Base-by-base conservation (phyloP, 2,329 filamentous ascomycete species). In the Chrysoporthe cubensis region DNA sequence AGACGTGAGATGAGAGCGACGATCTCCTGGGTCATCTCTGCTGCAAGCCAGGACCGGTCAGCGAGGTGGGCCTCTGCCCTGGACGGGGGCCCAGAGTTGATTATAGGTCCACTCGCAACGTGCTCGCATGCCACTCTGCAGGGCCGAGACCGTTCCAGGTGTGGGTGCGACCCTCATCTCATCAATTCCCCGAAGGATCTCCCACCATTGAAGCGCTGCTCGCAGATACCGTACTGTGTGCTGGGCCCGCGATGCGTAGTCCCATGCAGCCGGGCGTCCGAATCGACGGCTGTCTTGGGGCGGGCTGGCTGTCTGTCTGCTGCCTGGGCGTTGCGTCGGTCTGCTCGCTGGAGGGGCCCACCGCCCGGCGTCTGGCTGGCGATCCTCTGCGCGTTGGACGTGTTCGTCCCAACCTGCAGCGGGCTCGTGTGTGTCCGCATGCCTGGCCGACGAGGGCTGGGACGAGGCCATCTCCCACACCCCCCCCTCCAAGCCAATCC, bases 171-270 rank as follows among this genome's bases (percentile, higher is more conserved):
- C 9, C 32, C 18, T 40, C 1, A 40, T 40, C 32, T 34, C 54
- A 57, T n/a, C 14, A 21, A 57, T 57, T n/a, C 32, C 34, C 54
- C 54, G 34, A 57, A 37, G 52, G 16, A 57, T 37, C 52, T 37
- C 32, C 48, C 9, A 4, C 13, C 8, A 54, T 32, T 18, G 46
- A 21, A 21, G 50, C n/a, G 26, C 48, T 32, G 13, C 4, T 16
- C 3, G 26, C 50, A 2, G 26, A 52, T 52, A 16, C 26, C 26
- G 8, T 54, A 52, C n/a, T 54, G 8, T 34, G 26, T 54, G 16
- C 50, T 54, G 21, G 26, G 26, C 6, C 37, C 37, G 37, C 37
- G 37, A 40, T 40, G 9, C 5, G 37, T 40, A 4, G 37, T 40
- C 9, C 6, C 37, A 40, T 40, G 37, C 37, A 9, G 37, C 37